Percentiles rank a stretch among this genome's conserved stretches.
phyloP scores from a whole-genome alignment of 306 rosid species.

The Amphicarpaea edgeworthii region DNA sequence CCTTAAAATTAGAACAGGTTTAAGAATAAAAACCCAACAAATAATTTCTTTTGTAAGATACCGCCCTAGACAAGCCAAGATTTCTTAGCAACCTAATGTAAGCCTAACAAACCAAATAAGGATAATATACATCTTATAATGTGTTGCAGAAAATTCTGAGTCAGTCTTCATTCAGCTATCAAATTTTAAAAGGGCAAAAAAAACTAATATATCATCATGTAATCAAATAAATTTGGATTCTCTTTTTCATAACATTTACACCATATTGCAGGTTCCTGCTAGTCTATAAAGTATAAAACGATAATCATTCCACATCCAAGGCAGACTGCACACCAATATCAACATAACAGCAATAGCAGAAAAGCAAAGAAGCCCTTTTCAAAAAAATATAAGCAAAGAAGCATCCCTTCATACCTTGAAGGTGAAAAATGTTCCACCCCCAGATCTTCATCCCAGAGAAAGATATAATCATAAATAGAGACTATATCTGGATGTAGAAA shows the following conservation, averaged over 20 bases:
- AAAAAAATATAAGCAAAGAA: slow-evolving; percentile 14
- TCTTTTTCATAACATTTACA: not conserved
- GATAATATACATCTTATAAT: not conserved
- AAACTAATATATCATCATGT: not conserved
- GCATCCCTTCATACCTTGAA: slow-evolving; percentile 60
- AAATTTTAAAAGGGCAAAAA: not conserved
- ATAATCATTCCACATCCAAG: not conserved
- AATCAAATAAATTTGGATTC: not conserved
- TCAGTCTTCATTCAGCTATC: not conserved
- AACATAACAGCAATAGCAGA: slow-evolving; percentile 14
- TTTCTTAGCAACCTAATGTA: not conserved
- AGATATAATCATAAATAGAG: slow-evolving; percentile 88
- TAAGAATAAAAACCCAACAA: slow-evolving; percentile 21
- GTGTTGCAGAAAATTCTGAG: slow-evolving; percentile 1
- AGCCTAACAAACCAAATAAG: not conserved
- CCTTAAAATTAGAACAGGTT: slow-evolving; percentile 20
- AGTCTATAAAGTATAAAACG: slow-evolving; percentile 34
- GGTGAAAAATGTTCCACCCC: slow-evolving; percentile 87
- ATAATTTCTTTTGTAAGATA: slow-evolving; percentile 10
- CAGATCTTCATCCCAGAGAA: slow-evolving; percentile 99
- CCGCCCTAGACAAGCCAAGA: not conserved
- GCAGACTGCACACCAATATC: slow-evolving; percentile 15
- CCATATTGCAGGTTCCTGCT: slow-evolving; percentile 14
- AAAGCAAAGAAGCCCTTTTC: slow-evolving; percentile 7
- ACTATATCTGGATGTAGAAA: slow-evolving; percentile 94